Base-by-base conservation (phyloP, 176 grass and related monocot genomes). In the Oryza officinalis region DNA sequence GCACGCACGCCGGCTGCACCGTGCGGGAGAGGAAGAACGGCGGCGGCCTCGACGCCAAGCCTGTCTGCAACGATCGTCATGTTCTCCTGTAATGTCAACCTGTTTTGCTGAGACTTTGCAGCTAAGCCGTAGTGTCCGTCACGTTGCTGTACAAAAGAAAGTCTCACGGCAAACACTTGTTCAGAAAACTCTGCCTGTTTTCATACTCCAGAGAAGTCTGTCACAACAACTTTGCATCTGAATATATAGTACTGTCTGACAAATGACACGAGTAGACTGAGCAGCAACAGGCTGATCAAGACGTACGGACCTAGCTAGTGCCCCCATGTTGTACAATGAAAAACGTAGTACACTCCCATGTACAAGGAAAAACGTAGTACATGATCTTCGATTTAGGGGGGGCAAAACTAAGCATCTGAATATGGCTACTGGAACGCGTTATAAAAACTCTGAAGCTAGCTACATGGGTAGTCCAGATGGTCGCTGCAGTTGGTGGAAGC, bases 401-500 rank as follows among this genome's bases (percentile, higher is more conserved):
- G 63, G 81, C 78, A 28, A 80, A 20, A 27, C 27, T 46, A 32
- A 28, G 57, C 57, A 61, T 10, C 57, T n/a, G n/a, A 61, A 61
- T 9, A 25, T 9, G 11, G 57, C 57, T 61, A 61, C 8, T 25
- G 57, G 57, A 61, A 61, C 22, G 3, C 57, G 4, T 61, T 61
- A 59, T 25, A 61, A 9, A 25, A 25, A 61, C 57, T 25, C 22
- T 6, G 22, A 25, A 13, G 9, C 57, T 61, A 61, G 57, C 57
- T 61, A 61, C 57, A 61, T 1, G 57, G 57, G 57, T 61, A 61
- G 57, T 93, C 88, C 45, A 95, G 93, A 84, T 98, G 93, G 49
- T 93, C 91, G 35, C 83, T 91, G 76, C 91, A 98, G 72, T 91
- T 93, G 20, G 96, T 98, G 0, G 93, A 98, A 11, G 83, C 84